Evolutionary conservation across 2,329 filamentous ascomycete species (phyloP).

Genomic region (Dothideomycetes sp.): DNA sequence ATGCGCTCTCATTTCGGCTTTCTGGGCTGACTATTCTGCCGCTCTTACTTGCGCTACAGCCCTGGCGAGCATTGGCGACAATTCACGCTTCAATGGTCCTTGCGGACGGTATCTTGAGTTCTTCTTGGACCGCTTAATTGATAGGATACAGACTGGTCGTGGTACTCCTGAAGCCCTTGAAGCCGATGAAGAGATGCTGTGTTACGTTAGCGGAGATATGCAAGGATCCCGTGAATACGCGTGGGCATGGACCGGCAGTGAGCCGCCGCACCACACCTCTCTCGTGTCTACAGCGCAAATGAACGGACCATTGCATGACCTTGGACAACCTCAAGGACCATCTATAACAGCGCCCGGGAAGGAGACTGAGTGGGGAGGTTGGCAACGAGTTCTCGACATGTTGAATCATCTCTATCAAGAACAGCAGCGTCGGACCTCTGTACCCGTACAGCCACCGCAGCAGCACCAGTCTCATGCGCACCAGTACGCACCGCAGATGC

Average conservation of each 20-base stretch:
- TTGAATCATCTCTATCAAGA: conserved; percentile 45
- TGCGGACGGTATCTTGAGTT: conserved; percentile 77
- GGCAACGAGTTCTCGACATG: conserved; percentile 60
- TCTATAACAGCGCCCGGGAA: conserved; percentile 24
- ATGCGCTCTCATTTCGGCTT: conserved; percentile 67
- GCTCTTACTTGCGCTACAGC: conserved; percentile 65
- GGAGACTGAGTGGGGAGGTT: conserved; percentile 64
- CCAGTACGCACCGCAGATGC: conserved; percentile 6
- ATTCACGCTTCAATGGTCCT: conserved; percentile 60
- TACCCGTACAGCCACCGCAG: conserved; percentile 6
- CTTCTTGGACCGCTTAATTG: conserved; percentile 59
- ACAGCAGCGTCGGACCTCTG: conserved; percentile 13
- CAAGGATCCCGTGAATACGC: conserved; percentile 66
- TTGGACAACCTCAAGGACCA: not conserved
- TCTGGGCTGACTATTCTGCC: conserved; percentile 60
- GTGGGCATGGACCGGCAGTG: conserved; percentile 64
- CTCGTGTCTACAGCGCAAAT: conserved; percentile 11
- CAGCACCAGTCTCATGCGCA: conserved; percentile 12
- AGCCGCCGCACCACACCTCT: conserved; percentile 20
- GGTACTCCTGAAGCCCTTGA: conserved; percentile 33
- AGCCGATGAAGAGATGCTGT: conserved; percentile 77
- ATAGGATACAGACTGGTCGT: conserved; percentile 37
- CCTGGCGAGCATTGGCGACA: conserved; percentile 57
- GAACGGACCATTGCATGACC: conserved; percentile 1
- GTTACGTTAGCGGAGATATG: conserved; percentile 75